Percentiles rank a stretch among this genome's conserved stretches.
Conservation (phyloP, 2,329 filamentous ascomycete genomes). For the Talaromyces sp. region DNA sequence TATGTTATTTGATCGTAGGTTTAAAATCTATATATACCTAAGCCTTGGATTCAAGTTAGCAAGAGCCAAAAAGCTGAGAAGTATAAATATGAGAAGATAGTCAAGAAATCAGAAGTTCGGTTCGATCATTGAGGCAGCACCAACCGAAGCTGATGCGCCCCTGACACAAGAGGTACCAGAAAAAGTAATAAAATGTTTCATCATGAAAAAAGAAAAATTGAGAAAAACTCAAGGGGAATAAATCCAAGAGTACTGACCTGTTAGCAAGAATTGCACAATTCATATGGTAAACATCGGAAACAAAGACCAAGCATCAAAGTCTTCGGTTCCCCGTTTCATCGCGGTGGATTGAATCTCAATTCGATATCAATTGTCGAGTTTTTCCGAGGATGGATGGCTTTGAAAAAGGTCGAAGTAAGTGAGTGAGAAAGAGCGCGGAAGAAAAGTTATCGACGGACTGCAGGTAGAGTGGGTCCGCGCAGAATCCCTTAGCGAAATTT, state of each 20-base stretch:
- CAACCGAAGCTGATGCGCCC: slow-evolving; percentile 35
- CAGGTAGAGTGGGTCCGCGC: background rate
- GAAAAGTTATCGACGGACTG: background rate
- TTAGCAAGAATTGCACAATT: background rate
- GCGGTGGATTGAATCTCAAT: background rate
- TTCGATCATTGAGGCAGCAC: slow-evolving; percentile 69
- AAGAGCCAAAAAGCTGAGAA: slow-evolving; percentile 16
- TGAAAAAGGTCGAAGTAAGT: background rate
- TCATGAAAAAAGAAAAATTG: slow-evolving; percentile 49
- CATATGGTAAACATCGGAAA: background rate
- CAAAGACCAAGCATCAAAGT: background rate
- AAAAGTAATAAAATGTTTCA: slow-evolving; percentile 63
- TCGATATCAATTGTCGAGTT: background rate
- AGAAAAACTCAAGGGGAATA: background rate
- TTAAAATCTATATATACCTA: background rate
- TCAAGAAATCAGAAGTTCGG: slow-evolving; percentile 69
- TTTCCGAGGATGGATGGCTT: background rate
- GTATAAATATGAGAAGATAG: background rate
- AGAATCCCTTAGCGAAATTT: slow-evolving; percentile 9
- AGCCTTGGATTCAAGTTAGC: slow-evolving; percentile 16
- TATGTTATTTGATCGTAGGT: background rate
- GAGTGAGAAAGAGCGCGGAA: background rate
- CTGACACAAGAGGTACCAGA: slow-evolving; percentile 99
- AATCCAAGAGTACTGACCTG: slow-evolving; percentile 6
- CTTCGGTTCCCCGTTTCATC: background rate